phyloP scores from a whole-genome alignment of 2,329 filamentous ascomycete genomes.

The Hortaea sp. region DNA sequence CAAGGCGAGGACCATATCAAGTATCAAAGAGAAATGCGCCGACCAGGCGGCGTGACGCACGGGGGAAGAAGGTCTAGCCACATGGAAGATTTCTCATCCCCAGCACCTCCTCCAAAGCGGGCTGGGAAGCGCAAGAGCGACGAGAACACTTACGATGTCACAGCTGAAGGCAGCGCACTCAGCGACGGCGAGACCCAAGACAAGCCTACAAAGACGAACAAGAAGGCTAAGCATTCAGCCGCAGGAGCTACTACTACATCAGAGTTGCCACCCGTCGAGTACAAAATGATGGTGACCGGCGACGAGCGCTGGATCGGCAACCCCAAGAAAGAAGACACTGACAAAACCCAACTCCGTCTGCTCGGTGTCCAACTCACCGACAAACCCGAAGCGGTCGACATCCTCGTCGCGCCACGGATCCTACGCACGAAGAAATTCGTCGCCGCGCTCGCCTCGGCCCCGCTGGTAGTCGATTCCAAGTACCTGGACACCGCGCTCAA shows the following conservation, averaged over 20 bases:
- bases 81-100: conserved; percentile 30
- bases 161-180: conserved; percentile 34
- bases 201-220: conserved; percentile 37
- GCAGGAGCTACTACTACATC: conserved; percentile 30
- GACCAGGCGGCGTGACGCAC: conserved; percentile 56
- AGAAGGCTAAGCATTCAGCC: conserved; percentile 37
- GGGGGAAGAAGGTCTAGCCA: conserved; percentile 40
- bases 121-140: conserved; percentile 29
- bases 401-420: conserved; percentile 77
- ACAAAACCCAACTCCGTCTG: conserved; percentile 73
- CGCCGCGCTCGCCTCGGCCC: conserved; percentile 70
- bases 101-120: conserved; percentile 10
- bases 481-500: conserved; percentile 74
- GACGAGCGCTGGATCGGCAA: conserved; percentile 74
- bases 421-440: conserved; percentile 92
- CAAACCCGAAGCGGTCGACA: conserved; percentile 67
- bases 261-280: conserved; percentile 52
- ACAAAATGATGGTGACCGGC: conserved; percentile 72
- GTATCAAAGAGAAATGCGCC: conserved; percentile 90
- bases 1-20: conserved; percentile 76
- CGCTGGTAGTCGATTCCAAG: conserved; percentile 62
- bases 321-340: conserved; percentile 62
- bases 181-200: conserved; percentile 36
- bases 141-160: conserved; percentile 29
- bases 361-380: conserved; percentile 73